These are phyloP conservation scores for Lentinula boryana DNA, from an alignment of 768 basidiomycete genomes.

Conservation along the genomic window DNA sequence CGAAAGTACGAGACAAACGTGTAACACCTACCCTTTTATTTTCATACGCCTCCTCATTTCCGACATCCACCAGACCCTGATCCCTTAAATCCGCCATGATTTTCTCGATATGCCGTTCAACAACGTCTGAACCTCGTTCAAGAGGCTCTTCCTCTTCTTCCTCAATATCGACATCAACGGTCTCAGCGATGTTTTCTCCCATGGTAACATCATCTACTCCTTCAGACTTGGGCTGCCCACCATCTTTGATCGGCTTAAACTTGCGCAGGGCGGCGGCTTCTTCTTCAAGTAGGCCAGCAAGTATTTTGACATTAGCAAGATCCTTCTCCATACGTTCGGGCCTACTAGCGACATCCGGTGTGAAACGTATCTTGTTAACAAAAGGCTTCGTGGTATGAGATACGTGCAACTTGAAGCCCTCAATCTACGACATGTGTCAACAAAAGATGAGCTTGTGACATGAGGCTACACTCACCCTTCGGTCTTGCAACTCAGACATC, in stretches of 20 bases:
- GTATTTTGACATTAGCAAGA: slow-evolving; percentile 63
- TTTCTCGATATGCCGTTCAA: slow-evolving; percentile 78
- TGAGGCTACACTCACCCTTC: slow-evolving; percentile 53
- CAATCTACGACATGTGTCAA: slow-evolving; percentile 50
- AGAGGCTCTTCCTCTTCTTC: slow-evolving; percentile 46
- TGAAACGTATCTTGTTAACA: slow-evolving; percentile 68
- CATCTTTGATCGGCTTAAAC: slow-evolving; percentile 20
- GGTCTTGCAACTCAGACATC: slow-evolving; percentile 71
- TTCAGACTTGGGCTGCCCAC: slow-evolving; percentile 18
- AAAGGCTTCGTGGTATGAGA: slow-evolving; percentile 76
- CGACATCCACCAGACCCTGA: slow-evolving; percentile 50
- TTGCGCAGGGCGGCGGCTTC: slow-evolving; percentile 53
- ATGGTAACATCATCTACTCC: slow-evolving; percentile 21
- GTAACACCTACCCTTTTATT: slow-evolving; percentile 57
- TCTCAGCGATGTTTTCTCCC: slow-evolving; percentile 16
- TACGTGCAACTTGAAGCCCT: slow-evolving; percentile 91
- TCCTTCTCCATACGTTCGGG: slow-evolving; percentile 81
- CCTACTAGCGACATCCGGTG: slow-evolving; percentile 77
- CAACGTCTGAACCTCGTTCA: slow-evolving; percentile 68
- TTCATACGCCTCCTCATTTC: slow-evolving; percentile 62
- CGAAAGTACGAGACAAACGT: slow-evolving; percentile 8
- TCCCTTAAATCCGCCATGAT: slow-evolving; percentile 65
- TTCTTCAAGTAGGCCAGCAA: slow-evolving; percentile 72
- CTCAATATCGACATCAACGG: slow-evolving; percentile 18
- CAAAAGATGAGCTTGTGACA: neutral